Percentiles rank a stretch among this genome's conserved stretches.
phyloP scores from a whole-genome alignment of 2,329 filamentous ascomycete genomes.

The Pestalotiopsis sp. region DNA sequence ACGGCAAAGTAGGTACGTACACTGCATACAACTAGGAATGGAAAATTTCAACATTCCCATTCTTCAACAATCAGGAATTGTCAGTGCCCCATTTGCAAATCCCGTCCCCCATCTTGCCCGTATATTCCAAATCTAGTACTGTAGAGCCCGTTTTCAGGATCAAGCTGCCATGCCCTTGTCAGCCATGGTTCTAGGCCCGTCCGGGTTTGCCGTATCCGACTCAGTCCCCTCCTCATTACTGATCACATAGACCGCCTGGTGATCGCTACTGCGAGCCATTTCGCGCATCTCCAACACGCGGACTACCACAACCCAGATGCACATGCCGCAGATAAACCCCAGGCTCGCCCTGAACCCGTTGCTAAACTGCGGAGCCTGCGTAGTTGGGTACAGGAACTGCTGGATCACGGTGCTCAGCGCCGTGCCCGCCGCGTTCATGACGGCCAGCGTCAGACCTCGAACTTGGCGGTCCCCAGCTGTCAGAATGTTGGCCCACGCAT shows the following conservation, averaged over 20 bases:
- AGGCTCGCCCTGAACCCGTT: slow-evolving; percentile 34
- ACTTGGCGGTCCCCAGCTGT: slow-evolving; percentile 36
- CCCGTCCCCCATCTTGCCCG: no score
- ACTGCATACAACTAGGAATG: no score
- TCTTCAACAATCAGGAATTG: no score
- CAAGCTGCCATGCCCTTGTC: no score
- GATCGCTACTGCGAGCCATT: background rate
- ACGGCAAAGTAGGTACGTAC: no score
- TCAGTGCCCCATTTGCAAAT: no score
- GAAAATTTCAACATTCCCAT: no score
- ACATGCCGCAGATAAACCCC: slow-evolving; percentile 27
- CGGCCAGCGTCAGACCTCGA: slow-evolving; percentile 35
- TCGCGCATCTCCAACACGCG: slow-evolving; percentile 20
- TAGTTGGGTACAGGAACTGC: slow-evolving; percentile 36
- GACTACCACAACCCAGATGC: slow-evolving; percentile 26
- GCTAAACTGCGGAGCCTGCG: slow-evolving; percentile 32
- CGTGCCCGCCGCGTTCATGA: slow-evolving; percentile 38
- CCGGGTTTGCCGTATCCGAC: background rate
- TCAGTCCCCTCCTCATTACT: background rate
- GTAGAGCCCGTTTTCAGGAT: no score
- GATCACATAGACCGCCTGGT: background rate
- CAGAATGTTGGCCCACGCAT: slow-evolving; percentile 38
- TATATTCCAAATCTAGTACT: no score
- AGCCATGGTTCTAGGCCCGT: no score
- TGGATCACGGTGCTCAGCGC: slow-evolving; percentile 34